Base-by-base conservation (phyloP, 768 basidiomycete species). In the Russula brevipes region DNA sequence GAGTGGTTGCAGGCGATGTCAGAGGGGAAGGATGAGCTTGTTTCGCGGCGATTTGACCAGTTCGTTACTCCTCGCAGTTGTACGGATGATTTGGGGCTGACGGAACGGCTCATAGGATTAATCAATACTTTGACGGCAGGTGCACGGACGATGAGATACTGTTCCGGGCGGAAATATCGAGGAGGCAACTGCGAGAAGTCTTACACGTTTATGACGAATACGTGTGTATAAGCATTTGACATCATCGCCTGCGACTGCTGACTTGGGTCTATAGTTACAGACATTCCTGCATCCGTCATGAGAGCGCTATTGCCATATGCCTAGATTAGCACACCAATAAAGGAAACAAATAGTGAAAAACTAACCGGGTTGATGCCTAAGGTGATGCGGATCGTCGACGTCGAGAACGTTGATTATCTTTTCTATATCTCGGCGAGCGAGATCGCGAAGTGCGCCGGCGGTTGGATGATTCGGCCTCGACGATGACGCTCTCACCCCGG, bases 61-160 rank as follows among this genome's bases (percentile, higher is more conserved):
- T 95, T 61, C 69, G 88, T 71, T 9, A 10, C 45, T 46, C 8
- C 2, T 14, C 3, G 16, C 19, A 7, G 24, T 10, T 38, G 16
- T 42, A 49, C 24, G 8, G 54, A 16, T 8, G 30, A 33, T 39
- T 39, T 31, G 5, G 38, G 10, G 30, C 54, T 57, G 55, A 57
- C n/a, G 10, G 31, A 19, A 19, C 7, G 16, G 36, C 24, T 10
- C 17, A 11, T 72, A 95, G 94, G 64, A 90, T 96, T 56, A 89
- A 91, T 63, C 90, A 91, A 69, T 97, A 93, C 72, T 94, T 98
- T 69, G 93, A 98, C 69, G 96, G 96, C 12, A 90, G 87, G 73
- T 86, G 81, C 56, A 91, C 91, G 0, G 90, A 94, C 64, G 94
- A 97, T 67, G 95, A 98, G 73, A 95, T 98, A 61, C 79, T 95